A percentile compares a stretch with the other conserved stretches of the same genome.
Conservation (phyloP, 129 eudicot species). For the Ambrosia artemisiifolia region DNA sequence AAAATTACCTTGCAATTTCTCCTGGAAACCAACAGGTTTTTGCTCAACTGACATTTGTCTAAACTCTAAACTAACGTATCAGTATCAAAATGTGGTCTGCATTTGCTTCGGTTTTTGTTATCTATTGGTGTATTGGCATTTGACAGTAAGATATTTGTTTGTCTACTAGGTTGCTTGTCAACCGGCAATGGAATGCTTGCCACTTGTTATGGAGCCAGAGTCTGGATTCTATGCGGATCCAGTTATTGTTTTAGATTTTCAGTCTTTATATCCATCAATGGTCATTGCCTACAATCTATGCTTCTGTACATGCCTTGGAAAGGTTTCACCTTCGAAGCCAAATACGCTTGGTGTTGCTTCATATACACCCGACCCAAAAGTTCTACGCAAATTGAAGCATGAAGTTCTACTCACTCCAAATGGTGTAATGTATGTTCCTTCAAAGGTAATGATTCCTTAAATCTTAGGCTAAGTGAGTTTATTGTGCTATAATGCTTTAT, state of each 20-base stretch:
- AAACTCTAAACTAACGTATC: background rate
- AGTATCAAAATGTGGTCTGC: slow-evolving; percentile 4
- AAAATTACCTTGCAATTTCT: slow-evolving; percentile 89
- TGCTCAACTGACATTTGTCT: slow-evolving; percentile 10
- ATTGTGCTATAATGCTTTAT: background rate
- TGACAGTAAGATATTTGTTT: background rate
- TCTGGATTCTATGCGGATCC: slow-evolving; percentile 96
- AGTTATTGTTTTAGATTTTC: slow-evolving; percentile 88
- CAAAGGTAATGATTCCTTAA: slow-evolving; percentile 46
- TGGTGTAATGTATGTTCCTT: slow-evolving; percentile 88
- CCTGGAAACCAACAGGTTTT: slow-evolving; percentile 81
- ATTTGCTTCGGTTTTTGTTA: background rate
- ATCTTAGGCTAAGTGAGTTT: background rate
- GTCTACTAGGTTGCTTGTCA: slow-evolving; percentile 72
- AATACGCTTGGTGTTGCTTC: slow-evolving; percentile 80
- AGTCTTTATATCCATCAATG: slow-evolving; percentile 98
- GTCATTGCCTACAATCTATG: slow-evolving; percentile 95
- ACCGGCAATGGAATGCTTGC: slow-evolving; percentile 98
- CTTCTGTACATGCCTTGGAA: slow-evolving; percentile 94
- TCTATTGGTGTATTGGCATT: background rate
- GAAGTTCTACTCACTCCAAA: slow-evolving; percentile 80
- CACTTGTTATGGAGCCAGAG: slow-evolving; percentile 99
- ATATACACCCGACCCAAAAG: slow-evolving; percentile 58
- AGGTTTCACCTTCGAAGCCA: slow-evolving; percentile 59
- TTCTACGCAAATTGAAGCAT: slow-evolving; percentile 45